phyloP scores from a whole-genome alignment of 805 yeast genomes.

The Metschnikowia santaceciliae region DNA sequence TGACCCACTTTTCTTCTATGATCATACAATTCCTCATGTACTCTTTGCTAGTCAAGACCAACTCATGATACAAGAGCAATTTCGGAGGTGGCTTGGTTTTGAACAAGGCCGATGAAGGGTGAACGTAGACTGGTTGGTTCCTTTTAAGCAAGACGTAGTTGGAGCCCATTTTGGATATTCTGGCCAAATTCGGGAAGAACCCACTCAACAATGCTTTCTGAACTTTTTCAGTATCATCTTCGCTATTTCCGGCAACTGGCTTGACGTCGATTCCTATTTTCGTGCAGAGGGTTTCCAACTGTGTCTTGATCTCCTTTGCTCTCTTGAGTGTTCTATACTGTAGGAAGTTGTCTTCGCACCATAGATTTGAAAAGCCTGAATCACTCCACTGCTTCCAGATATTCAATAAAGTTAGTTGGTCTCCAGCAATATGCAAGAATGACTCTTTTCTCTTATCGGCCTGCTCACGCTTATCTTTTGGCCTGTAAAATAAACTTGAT shows the following conservation, averaged over 20 bases:
- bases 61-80: slow-evolving; percentile 72
- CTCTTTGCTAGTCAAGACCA: slow-evolving; percentile 81
- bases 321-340: slow-evolving; percentile 71
- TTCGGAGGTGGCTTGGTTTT: slow-evolving; percentile 68
- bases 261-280: slow-evolving; percentile 41
- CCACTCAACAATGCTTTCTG: slow-evolving; percentile 63
- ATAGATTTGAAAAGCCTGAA: slow-evolving; percentile 60
- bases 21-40: slow-evolving; percentile 81
- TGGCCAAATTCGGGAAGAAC: slow-evolving; percentile 63
- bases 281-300: slow-evolving; percentile 58
- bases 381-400: slow-evolving; percentile 76
- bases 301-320: slow-evolving; percentile 67
- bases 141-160: slow-evolving; percentile 63
- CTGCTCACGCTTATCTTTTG: slow-evolving; percentile 59
- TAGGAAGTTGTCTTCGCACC: slow-evolving; percentile 84
- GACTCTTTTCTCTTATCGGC: slow-evolving; percentile 62
- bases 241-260: slow-evolving; percentile 5
- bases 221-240: slow-evolving; percentile 26
- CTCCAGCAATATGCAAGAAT: slow-evolving; percentile 61
- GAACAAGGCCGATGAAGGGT: slow-evolving; percentile 78
- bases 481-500: slow-evolving; percentile 64
- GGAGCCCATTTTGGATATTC: slow-evolving; percentile 59
- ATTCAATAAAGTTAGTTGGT: slow-evolving; percentile 71
- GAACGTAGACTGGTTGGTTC: slow-evolving; percentile 71
- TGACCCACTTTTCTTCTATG: slow-evolving; percentile 67